Evolutionary conservation across 2,329 filamentous ascomycete genomes (phyloP).

Genomic region (Trichocomaceae sp.): DNA sequence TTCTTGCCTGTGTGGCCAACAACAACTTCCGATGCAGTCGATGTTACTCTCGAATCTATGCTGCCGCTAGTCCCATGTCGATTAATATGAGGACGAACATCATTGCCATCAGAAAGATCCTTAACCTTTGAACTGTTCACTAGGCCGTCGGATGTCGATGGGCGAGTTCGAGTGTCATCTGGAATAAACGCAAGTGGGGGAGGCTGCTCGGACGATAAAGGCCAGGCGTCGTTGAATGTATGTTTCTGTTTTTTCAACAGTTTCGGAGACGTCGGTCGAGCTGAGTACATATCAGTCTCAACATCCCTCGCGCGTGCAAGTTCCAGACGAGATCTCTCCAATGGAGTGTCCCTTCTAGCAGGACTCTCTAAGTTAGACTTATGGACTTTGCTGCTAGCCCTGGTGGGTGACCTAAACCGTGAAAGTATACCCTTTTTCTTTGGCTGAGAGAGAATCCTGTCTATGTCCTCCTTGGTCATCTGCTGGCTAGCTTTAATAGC

Average conservation of each 20-base stretch:
- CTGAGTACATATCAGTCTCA: not conserved
- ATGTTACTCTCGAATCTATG: constrained; percentile 15
- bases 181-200: not conserved
- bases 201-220: not conserved
- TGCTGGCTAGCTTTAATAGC: constrained; percentile 39
- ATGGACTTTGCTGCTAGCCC: constrained; percentile 42
- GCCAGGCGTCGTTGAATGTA: constrained; percentile 1
- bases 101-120: not conserved
- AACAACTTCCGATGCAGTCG: constrained; percentile 23
- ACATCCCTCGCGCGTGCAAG: constrained; percentile 27
- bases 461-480: constrained; percentile 37
- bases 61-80: constrained; percentile 11
- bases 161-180: not conserved
- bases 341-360: constrained; percentile 55
- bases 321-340: constrained; percentile 54
- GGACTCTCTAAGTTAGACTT: constrained; percentile 53
- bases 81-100: constrained; percentile 1
- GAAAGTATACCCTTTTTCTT: constrained; percentile 23
- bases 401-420: constrained; percentile 25
- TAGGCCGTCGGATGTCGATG: constrained; percentile 15
- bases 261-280: constrained; percentile 20
- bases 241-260: constrained; percentile 21
- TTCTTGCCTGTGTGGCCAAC: constrained; percentile 35
- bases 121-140: constrained; percentile 1
- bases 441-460: constrained; percentile 29